Conservation (phyloP, 768 basidiomycete species). For the Hypholoma sublateritium region DNA sequence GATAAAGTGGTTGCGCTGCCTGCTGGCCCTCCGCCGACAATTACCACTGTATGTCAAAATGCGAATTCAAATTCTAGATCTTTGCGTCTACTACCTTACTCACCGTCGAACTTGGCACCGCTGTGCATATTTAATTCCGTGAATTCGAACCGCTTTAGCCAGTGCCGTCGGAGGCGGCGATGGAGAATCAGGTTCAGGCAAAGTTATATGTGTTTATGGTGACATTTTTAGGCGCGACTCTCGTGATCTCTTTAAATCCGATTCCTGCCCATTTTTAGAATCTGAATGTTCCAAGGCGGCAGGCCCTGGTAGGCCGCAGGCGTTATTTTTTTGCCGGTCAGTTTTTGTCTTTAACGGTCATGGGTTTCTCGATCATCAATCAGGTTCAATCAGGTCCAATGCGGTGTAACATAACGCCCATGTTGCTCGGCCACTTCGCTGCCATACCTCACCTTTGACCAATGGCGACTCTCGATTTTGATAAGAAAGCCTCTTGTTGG, state of each 20-base stretch:
- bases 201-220: too few relatives aligned
- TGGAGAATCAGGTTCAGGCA: too few relatives aligned
- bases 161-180: too few relatives aligned
- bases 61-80: not conserved
- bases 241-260: too few relatives aligned
- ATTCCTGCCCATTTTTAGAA: not conserved
- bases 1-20: conserved; percentile 22
- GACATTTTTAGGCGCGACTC: too few relatives aligned
- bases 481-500: not conserved
- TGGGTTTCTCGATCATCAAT: not conserved
- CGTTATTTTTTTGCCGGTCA: not conserved
- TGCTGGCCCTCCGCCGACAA: conserved; percentile 23
- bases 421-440: too few relatives aligned
- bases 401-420: too few relatives aligned
- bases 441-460: not conserved
- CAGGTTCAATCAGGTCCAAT: not conserved
- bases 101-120: conserved; percentile 2
- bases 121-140: not conserved
- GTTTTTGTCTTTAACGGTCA: not conserved
- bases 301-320: not conserved
- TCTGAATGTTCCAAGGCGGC: not conserved
- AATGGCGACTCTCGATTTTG: not conserved
- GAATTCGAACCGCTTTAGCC: too few relatives aligned
- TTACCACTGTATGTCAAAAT: conserved; percentile 13
- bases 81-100: not conserved